These are phyloP conservation scores for Hevea brasiliensis DNA, from an alignment of 345 rosid genomes.

Conservation along the genomic window DNA sequence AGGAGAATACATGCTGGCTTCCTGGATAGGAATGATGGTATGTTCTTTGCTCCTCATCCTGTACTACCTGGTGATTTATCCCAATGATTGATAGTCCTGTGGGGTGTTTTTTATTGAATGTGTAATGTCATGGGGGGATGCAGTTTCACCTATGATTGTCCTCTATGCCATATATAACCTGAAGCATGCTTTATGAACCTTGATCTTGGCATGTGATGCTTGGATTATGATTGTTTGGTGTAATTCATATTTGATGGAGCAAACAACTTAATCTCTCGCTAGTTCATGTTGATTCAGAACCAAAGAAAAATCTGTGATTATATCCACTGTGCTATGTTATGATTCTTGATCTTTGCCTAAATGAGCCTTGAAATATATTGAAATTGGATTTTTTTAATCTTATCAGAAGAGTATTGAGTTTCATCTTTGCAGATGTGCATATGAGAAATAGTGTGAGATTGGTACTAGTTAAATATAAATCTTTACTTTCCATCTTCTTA, in stretches of 20 bases:
- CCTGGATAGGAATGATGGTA: slow-evolving; percentile 99
- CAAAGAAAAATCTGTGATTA: background rate
- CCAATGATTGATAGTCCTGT: background rate
- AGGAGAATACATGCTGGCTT: slow-evolving; percentile 83
- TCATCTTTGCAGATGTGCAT: background rate
- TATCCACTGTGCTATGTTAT: background rate
- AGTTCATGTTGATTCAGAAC: background rate
- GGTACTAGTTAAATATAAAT: background rate
- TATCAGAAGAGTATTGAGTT: background rate
- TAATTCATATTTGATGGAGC: background rate
- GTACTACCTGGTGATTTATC: background rate
- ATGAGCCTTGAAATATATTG: background rate
- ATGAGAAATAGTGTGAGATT: background rate
- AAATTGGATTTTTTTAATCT: too few species aligned
- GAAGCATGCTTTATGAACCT: background rate
- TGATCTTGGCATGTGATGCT: background rate
- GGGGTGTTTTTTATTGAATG: background rate
- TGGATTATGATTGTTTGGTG: background rate
- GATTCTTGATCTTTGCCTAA: background rate
- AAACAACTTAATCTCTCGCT: background rate
- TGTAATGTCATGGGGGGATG: background rate
- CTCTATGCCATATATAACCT: background rate
- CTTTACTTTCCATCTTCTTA: slow-evolving; percentile 22
- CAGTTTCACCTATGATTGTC: background rate
- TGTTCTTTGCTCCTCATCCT: slow-evolving; percentile 5